Evolutionary conservation across 2,329 filamentous ascomycete species (phyloP).

Genomic region (Fusarium illudens): DNA sequence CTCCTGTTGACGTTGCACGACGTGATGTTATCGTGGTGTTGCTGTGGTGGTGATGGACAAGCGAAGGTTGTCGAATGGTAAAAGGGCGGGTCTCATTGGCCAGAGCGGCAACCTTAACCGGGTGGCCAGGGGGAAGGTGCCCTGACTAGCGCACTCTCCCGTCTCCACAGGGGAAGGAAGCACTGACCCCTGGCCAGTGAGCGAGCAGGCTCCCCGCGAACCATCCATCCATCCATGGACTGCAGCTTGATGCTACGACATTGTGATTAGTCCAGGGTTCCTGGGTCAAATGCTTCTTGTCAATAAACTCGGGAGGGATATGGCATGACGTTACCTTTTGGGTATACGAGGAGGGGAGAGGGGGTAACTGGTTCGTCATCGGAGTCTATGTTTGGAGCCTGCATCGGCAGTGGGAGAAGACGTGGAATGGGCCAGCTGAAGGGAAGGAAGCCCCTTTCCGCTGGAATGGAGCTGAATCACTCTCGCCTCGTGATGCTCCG

Average conservation of each 20-base stretch:
- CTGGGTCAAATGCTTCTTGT: not conserved
- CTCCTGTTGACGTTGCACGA: not conserved
- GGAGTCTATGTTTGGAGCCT: not conserved
- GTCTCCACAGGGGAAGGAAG: not conserved
- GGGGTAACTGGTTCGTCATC: not conserved
- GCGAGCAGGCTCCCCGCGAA: not conserved
- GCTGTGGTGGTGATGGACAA: not conserved
- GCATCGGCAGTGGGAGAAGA: not conserved
- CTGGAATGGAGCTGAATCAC: slow-evolving; percentile 25
- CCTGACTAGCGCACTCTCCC: slow-evolving; percentile 26
- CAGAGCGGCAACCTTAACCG: not conserved
- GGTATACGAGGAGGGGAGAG: not conserved
- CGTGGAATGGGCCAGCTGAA: not conserved
- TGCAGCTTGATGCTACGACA: not conserved
- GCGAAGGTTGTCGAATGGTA: slow-evolving; percentile 15
- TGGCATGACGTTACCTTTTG: not conserved
- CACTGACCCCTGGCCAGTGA: slow-evolving; percentile 2
- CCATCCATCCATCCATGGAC: not conserved
- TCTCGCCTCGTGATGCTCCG: not conserved
- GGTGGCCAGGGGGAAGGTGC: slow-evolving; percentile 11
- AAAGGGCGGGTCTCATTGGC: slow-evolving; percentile 16
- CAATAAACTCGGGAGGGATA: not conserved
- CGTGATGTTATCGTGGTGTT: not conserved
- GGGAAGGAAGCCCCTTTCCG: slow-evolving; percentile 4
- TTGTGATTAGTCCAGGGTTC: not conserved